These are phyloP conservation scores for Candida sanyaensis DNA, from an alignment of 1,139 yeast genomes.

Conservation along the genomic window DNA sequence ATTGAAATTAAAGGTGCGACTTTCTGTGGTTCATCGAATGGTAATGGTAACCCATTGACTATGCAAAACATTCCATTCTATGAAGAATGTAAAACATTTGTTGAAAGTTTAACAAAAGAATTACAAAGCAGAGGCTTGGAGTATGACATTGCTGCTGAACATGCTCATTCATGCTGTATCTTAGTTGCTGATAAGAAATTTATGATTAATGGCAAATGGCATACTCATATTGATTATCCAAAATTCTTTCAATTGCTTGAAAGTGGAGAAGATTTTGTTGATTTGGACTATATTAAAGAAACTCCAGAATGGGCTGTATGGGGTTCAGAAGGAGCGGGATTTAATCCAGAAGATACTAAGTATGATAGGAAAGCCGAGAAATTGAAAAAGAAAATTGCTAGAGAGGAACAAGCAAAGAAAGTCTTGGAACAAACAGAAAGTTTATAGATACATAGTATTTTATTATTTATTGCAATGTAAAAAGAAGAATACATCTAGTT, in stretches of 20 bases:
- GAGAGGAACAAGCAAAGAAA: conserved; percentile 28
- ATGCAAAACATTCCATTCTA: conserved; percentile 96
- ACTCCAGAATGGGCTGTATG: conserved; percentile 93
- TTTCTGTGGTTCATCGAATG: conserved; percentile 81
- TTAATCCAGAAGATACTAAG: conserved; percentile 80
- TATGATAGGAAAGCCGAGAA: conserved; percentile 70
- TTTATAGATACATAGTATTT: neutral
- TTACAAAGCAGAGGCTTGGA: conserved; percentile 61
- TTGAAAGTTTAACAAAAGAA: conserved; percentile 58
- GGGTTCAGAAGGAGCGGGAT: conserved; percentile 86
- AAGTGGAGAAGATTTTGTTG: conserved; percentile 65
- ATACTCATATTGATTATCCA: conserved; percentile 84
- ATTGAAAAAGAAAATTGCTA: conserved; percentile 42
- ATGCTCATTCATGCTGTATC: conserved; percentile 93
- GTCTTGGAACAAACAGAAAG: conserved; percentile 1
- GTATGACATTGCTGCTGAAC: conserved; percentile 91
- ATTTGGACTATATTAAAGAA: conserved; percentile 75
- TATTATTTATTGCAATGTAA: neutral
- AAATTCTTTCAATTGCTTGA: conserved; percentile 72
- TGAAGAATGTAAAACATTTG: conserved; percentile 84
- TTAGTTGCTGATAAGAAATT: conserved; percentile 78
- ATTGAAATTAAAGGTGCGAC: conserved; percentile 95
- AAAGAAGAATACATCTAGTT: too few relatives aligned
- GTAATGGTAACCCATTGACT: conserved; percentile 85
- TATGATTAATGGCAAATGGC: conserved; percentile 73